Conservation (phyloP, 441 rosid genomes). For the Corymbia citriodora region DNA sequence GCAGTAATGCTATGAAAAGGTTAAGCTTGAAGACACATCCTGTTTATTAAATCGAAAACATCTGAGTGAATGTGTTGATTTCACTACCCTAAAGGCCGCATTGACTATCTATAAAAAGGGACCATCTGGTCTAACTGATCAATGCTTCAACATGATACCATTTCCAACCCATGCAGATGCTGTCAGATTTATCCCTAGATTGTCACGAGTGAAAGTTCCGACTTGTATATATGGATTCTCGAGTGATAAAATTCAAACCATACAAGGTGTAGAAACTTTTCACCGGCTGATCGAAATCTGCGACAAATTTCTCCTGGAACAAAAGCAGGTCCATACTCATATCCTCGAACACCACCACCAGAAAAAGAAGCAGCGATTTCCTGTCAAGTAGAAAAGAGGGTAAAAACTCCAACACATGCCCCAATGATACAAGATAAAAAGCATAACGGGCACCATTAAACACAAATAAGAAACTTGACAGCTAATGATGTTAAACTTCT, state of each 20-base stretch:
- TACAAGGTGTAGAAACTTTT: slow-evolving; percentile 88
- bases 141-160: not conserved
- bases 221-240: not conserved
- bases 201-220: not conserved
- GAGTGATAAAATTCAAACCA: slow-evolving; percentile 6
- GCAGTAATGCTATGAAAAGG: not conserved
- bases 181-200: not conserved
- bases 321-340: slow-evolving; percentile 73
- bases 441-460: not conserved
- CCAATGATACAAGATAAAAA: not conserved
- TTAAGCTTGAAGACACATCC: not conserved
- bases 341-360: slow-evolving; percentile 56
- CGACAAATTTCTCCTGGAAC: slow-evolving; percentile 91
- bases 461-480: not conserved
- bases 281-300: slow-evolving; percentile 72
- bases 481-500: slow-evolving; percentile 7
- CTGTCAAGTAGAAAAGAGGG: slow-evolving; percentile 35
- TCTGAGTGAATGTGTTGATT: not conserved
- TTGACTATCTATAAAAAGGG: not conserved
- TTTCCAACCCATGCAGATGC: not conserved
- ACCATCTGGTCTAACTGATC: not conserved
- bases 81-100: not conserved
- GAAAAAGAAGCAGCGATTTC: slow-evolving; percentile 85
- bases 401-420: not conserved
- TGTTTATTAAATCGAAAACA: not conserved